phyloP scores from a whole-genome alignment of 1,284 basidiomycete genomes.

The Xanthoconium separans region DNA sequence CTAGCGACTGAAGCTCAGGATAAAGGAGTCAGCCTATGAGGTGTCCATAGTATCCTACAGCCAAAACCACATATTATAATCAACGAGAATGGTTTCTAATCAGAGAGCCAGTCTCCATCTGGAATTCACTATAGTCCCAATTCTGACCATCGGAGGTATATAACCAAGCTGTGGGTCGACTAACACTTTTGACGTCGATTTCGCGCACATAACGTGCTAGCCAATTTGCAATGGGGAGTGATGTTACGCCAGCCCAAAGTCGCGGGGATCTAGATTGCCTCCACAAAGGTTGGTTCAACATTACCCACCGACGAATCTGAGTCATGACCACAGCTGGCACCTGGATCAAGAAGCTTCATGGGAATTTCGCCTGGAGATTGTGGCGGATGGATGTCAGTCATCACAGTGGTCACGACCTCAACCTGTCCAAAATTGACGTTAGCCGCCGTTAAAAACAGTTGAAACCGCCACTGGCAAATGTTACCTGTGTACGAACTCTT shows the following conservation, averaged over 20 bases:
- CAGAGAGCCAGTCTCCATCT: too few relatives aligned
- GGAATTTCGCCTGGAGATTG: neutral
- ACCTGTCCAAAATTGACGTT: neutral
- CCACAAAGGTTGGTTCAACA: neutral
- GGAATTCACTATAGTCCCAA: too few relatives aligned
- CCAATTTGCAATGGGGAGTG: too few relatives aligned
- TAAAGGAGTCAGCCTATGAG: too few relatives aligned
- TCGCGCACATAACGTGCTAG: too few relatives aligned
- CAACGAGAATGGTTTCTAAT: too few relatives aligned
- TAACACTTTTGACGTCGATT: too few relatives aligned
- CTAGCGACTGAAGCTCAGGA: too few relatives aligned
- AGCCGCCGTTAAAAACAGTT: neutral
- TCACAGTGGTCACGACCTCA: constrained; percentile 1
- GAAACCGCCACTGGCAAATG: neutral
- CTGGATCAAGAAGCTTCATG: constrained; percentile 4
- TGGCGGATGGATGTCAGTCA: neutral
- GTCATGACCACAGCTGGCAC: neutral
- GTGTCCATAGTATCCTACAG: too few relatives aligned
- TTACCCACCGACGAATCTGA: neutral
- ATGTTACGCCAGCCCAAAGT: neutral
- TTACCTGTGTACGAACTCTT: constrained; percentile 8
- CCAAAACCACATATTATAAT: too few relatives aligned
- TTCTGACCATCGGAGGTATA: too few relatives aligned
- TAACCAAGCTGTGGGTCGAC: too few relatives aligned
- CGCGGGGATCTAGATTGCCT: neutral